These are phyloP conservation scores for Alternaria burnsii DNA, from an alignment of 2,329 filamentous ascomycete species.

Conservation along the genomic window DNA sequence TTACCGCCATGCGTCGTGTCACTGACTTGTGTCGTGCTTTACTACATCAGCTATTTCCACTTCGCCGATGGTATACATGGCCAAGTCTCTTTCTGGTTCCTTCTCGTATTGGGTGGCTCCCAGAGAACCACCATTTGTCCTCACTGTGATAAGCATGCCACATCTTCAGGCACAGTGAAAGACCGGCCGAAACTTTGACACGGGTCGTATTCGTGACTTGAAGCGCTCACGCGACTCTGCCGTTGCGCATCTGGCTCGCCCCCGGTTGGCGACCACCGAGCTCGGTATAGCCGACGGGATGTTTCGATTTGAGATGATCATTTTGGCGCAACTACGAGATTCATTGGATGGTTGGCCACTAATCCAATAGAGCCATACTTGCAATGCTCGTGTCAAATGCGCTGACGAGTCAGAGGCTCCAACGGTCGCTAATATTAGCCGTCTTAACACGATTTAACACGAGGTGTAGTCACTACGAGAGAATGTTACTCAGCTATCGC, in stretches of 20 bases:
- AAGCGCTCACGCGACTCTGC: constrained; percentile 16
- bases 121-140: constrained; percentile 28
- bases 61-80: constrained; percentile 21
- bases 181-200: constrained; percentile 21
- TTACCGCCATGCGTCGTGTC: neutral
- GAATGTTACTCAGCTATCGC: constrained; percentile 45
- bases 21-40: neutral
- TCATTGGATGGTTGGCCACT: constrained; percentile 21
- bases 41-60: neutral
- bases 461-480: constrained; percentile 29
- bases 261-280: constrained; percentile 16
- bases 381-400: constrained; percentile 20
- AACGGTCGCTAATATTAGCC: constrained; percentile 45
- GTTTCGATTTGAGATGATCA: constrained; percentile 11
- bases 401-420: constrained; percentile 30
- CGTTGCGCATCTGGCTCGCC: constrained; percentile 15
- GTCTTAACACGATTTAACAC: constrained; percentile 40
- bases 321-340: constrained; percentile 21
- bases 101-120: constrained; percentile 17
- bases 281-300: constrained; percentile 10
- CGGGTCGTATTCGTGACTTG: constrained; percentile 23
- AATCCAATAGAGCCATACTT: constrained; percentile 19
- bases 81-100: constrained; percentile 13
- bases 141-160: constrained; percentile 41
- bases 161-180: constrained; percentile 27